A percentile compares a stretch with the other conserved stretches of the same genome.
Evolutionary conservation across 75 land plant species (phyloP).

Genomic region (Sequoiadendron giganteum): DNA sequence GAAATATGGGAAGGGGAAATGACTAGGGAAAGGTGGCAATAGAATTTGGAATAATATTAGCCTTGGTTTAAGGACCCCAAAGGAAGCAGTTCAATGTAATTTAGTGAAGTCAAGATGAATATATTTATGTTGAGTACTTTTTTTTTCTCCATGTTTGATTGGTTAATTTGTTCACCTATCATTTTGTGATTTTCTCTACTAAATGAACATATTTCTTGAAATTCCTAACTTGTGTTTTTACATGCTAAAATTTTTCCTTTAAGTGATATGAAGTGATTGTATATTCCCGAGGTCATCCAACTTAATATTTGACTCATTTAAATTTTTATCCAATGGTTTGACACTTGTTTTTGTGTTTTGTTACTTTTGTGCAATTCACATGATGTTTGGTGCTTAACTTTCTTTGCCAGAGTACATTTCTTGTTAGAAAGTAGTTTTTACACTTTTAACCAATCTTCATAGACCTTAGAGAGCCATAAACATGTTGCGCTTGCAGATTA

Average conservation of each 20-base stretch:
- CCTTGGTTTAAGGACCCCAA: constrained; percentile 54
- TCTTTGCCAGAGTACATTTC: too few relatives aligned
- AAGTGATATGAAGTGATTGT: too few relatives aligned
- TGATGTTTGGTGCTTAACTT: too few relatives aligned
- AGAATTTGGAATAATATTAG: constrained; percentile 59
- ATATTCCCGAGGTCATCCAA: too few relatives aligned
- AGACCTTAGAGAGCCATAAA: not conserved
- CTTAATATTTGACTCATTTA: too few relatives aligned
- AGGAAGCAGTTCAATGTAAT: constrained; percentile 41
- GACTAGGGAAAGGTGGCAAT: constrained; percentile 52
- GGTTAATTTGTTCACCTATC: not conserved
- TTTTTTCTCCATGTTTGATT: not conserved
- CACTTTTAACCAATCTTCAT: not conserved
- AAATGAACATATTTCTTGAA: not conserved
- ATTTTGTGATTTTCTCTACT: not conserved
- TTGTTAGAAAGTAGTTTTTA: not conserved
- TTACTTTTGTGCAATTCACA: too few relatives aligned
- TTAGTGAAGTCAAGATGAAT: not conserved
- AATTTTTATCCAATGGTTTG: too few relatives aligned
- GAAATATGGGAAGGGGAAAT: constrained; percentile 45
- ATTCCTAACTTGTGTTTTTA: not conserved
- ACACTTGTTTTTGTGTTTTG: too few relatives aligned
- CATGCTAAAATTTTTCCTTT: not conserved
- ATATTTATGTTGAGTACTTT: not conserved
- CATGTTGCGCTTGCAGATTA: not conserved